Evolutionary conservation across 805 yeast genomes (phyloP), one percentile per base, ranked within the genome.

Genomic region (Wickerhamomyces silvicola): DNA sequence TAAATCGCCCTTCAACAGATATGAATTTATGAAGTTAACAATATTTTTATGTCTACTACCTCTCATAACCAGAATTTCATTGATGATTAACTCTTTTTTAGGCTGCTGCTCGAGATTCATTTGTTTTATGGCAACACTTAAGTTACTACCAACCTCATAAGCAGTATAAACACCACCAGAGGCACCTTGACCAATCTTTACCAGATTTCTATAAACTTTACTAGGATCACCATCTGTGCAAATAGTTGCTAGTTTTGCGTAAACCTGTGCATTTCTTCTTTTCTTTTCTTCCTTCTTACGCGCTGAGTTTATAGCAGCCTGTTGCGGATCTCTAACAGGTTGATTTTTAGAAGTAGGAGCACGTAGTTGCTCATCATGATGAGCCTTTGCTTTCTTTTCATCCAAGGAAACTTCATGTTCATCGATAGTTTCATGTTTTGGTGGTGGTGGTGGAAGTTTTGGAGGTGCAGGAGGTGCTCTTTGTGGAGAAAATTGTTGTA

Each of bases 141-240:
- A 62, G 34, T 66, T 65, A 15, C 68, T 66, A 12, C 70, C 68
- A 21, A 60, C 52, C 43, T 78, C 82, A 46, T 78, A 74, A 0
- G 97, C 97, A 19, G 92, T 85, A 50, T 80, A 92, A 19, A 92
- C 99, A 24, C 95, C 95, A 33, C 98, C 99, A 11, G 94, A 81
- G 0, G 98, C 98, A 51, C 99, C 98, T 62, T 92, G 98, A 1
- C 99, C 99, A 42, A 92, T 81, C 56, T 90, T 88, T 23, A 73
- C 69, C 40, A 90, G 66, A 50, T 77, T 78, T 27, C 67, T 64
- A 57, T 84, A 92, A 30, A 72, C 54, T 33, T 64, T 65, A 20
- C 76, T 72, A 10, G 98, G 98, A 59, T 92, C 94, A 7, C 88
- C 92, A 20, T 74, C 77, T 2, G 86, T 70, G 50, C 96, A 90